Evolutionary conservation across 176 grass and related monocot genomes (phyloP), one percentile per base, ranked within the genome.

Genomic region (Oryza nivara): DNA sequence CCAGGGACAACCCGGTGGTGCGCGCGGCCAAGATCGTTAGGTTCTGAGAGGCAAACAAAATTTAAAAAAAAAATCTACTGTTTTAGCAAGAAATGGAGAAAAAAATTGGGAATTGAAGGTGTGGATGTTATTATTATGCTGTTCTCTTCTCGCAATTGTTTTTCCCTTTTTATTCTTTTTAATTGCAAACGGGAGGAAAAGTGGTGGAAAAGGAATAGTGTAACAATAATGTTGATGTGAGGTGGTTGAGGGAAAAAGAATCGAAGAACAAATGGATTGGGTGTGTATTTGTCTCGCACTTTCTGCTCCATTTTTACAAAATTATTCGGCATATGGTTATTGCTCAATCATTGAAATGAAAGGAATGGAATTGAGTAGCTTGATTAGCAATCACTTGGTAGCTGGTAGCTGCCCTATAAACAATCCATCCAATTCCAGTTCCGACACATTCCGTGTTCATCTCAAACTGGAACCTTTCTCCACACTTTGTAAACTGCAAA

Each of bases 11-110:
- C 76, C 93, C 93, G 5, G 91, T 99, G 9, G 93, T 99, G 41
- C 93, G 96, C 46, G 96, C 96, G 0, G 78, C 96, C 30, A 99
- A 99, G 86, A 94, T 99, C 67, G 84, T 96, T 71, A 87, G 88
- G 74, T 80, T 99, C 80, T 99, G 83, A 98, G 19, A 73, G 9
- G 0, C 11, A n/a, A 16, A 56, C 17, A 38, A 32, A 2, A 32
- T 32, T 23, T 32, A 3, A 32, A 1, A 11, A 48, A 22, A 22
- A 7, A 9, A 38, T 38, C n/a, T 9, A 16, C 49, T 52, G 14
- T 17, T 54, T 71, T 74, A 61, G 68, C 30, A 30, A 5, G 56
- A 17, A 30, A 22, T 9, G 17, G 5, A 0, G 4, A 2, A 5
- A 7, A 60, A 9, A 1, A 17, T 3, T 13, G 63, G 74, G 16